Base-by-base conservation (phyloP, 31 red algal genomes). In the Odonthalia washingtoniensis region DNA sequence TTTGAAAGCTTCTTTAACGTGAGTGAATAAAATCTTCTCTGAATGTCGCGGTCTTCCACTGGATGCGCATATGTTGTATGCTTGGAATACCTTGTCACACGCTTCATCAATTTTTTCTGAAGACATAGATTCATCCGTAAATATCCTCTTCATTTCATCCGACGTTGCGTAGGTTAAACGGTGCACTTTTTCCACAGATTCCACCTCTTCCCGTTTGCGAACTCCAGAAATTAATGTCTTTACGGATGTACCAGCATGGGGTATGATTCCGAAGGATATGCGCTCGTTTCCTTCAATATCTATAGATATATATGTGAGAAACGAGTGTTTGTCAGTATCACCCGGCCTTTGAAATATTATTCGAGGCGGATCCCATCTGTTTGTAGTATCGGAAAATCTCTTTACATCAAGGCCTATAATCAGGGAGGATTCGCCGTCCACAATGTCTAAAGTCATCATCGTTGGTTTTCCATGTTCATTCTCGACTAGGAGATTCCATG, bases 1-100 rank as follows among this genome's bases (percentile, higher is more conserved):
- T 18, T 81, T 81, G 77, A 81, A 65, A 6, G 5, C 77, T 39
- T 61, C 52, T 14, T 65, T 81, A 5, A 81, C 52, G 33, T 81
- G 77, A 42, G 5, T 5, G 5, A 81, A 17, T 14, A 37, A 65
- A 18, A 81, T 65, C 27, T 65, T 65, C 21, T 77, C 28, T 44
- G 37, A 16, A 38, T 46, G 40, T 44, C 33, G n/a, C n/a, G n/a
- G n/a, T n/a, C n/a, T n/a, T n/a, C n/a, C n/a, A n/a, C n/a, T n/a
- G n/a, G n/a, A n/a, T n/a, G n/a, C n/a, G n/a, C n/a, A n/a, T n/a
- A n/a, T n/a, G n/a, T n/a, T n/a, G n/a, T n/a, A n/a, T n/a, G n/a
- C n/a, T n/a, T n/a, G n/a, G n/a, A n/a, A n/a, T n/a, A n/a, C n/a
- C n/a, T n/a, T n/a, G n/a, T n/a, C n/a, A n/a, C n/a, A n/a, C n/a